A percentile compares a stretch with the other conserved stretches of the same genome.
Evolutionary conservation across 2,329 filamentous ascomycete species (phyloP).

Genomic region (Diaporthe eres): DNA sequence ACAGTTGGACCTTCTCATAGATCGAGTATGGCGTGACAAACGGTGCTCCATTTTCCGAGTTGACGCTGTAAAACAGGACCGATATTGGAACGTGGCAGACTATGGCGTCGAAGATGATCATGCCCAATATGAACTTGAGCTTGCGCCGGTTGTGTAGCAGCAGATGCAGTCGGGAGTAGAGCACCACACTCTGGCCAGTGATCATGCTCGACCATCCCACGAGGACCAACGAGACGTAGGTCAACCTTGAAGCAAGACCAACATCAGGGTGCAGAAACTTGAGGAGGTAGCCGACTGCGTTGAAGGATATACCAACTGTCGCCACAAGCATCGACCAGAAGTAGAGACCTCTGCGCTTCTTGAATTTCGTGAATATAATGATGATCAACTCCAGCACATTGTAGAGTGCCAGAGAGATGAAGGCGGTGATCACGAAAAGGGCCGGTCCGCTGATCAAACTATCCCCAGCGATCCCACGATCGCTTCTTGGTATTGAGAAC

Average conservation of each 20-base stretch:
- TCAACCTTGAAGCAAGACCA: constrained; percentile 47
- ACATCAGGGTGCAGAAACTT: constrained; percentile 55
- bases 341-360: constrained; percentile 36
- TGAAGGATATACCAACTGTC: constrained; percentile 35
- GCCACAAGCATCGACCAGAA: constrained; percentile 41
- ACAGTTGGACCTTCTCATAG: constrained; percentile 52
- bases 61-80: constrained; percentile 62
- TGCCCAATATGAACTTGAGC: constrained; percentile 60
- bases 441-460: constrained; percentile 9
- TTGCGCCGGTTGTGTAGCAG: constrained; percentile 62
- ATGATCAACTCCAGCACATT: constrained; percentile 39
- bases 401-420: constrained; percentile 39
- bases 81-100: constrained; percentile 65
- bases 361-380: constrained; percentile 40
- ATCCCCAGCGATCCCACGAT: constrained; percentile 17
- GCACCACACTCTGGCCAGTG: constrained; percentile 68
- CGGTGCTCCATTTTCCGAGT: constrained; percentile 50
- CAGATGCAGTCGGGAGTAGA: constrained; percentile 69
- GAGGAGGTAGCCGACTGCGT: constrained; percentile 56
- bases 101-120: constrained; percentile 66
- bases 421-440: constrained; percentile 37
- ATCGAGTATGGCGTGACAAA: constrained; percentile 55
- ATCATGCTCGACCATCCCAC: constrained; percentile 69
- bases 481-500: constrained; percentile 20
- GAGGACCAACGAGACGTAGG: constrained; percentile 54